Evolutionary conservation across 176 grass and related monocot species (phyloP), one percentile per base, ranked within the genome.

Genomic region (Cenchrus americanus): DNA sequence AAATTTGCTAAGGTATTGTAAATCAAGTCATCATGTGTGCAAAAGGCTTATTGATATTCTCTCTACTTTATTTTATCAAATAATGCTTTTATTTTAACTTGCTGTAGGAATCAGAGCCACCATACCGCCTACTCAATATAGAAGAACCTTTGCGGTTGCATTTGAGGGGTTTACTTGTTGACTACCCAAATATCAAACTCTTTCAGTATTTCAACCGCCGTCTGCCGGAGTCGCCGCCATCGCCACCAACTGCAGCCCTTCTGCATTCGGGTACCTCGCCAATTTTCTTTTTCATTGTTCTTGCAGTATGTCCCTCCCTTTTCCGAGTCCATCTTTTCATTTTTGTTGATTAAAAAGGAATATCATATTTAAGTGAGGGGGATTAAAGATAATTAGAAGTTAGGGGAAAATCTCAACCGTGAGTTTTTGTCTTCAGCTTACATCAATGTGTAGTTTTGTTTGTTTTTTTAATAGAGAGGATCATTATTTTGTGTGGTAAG

Each of bases 131-230:
- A 34, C 75, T 98, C 76, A 86, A 92, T 50, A 55, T 90, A 66
- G 89, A 84, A 76, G 83, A 83, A 72, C 87, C 91, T 26, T 83
- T 98, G 50, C 65, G 82, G 21, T 51, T 73, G 19, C 96, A 98
- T 41, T 79, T 98, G 73, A 77, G 83, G 84, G 84, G 85, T 54
- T 69, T 80, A 83, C 58, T 90, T 75, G 86, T 95, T 66, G 93
- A 98, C 74, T 90, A 87, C 69, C 96, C 96, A 66, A 88, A 87
- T 83, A 95, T 98, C 55, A 82, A 92, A 72, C 89, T 95, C 23
- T 95, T 90, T 30, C 27, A 30, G 27, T 30, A 30, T 30, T 30
- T 30, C 27, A 30, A 30, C 27, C 27, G 27, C 27, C 27, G 27
- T 30, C 27, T 2, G 27, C 27, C 27, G 27, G 27, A 30, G 27